Conservation (phyloP, 2,329 filamentous ascomycete species). For the Neocatenulostroma microsporum region DNA sequence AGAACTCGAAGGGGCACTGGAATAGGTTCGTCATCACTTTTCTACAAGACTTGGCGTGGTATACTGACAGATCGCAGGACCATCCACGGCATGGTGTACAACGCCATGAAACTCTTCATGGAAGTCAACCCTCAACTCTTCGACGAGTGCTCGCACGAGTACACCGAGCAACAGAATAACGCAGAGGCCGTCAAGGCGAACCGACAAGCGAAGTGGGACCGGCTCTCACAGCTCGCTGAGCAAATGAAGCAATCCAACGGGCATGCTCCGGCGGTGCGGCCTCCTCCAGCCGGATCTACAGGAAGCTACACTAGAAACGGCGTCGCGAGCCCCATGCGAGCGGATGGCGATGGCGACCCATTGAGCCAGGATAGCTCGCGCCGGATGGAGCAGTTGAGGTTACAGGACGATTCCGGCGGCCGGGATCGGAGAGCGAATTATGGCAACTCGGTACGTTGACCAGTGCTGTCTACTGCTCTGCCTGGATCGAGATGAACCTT, state of each 20-base stretch:
- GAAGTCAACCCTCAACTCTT: slow-evolving; percentile 98
- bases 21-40: slow-evolving; percentile 60
- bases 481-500: too few species aligned
- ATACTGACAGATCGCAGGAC: slow-evolving; percentile 53
- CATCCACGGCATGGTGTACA: slow-evolving; percentile 99
- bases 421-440: slow-evolving; percentile 14
- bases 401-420: slow-evolving; percentile 61
- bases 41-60: neutral
- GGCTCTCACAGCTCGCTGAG: slow-evolving; percentile 70
- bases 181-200: slow-evolving; percentile 75
- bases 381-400: slow-evolving; percentile 74
- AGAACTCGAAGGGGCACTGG: slow-evolving; percentile 99
- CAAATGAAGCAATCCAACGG: slow-evolving; percentile 22
- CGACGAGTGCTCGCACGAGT: slow-evolving; percentile 96
- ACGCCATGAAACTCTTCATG: slow-evolving; percentile 99
- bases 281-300: slow-evolving; percentile 5
- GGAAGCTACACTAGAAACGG: slow-evolving; percentile 23
- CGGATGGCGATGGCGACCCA: slow-evolving; percentile 67
- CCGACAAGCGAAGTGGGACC: slow-evolving; percentile 83
- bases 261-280: slow-evolving; percentile 19
- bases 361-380: slow-evolving; percentile 58
- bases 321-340: slow-evolving; percentile 29
- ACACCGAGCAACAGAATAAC: slow-evolving; percentile 91
- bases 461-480: too few species aligned
- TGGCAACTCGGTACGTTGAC: slow-evolving; percentile 32